Evolutionary conservation across 2,329 filamentous ascomycete genomes (phyloP), one percentile per base, ranked within the genome.

Genomic region (Alternaria atra): DNA sequence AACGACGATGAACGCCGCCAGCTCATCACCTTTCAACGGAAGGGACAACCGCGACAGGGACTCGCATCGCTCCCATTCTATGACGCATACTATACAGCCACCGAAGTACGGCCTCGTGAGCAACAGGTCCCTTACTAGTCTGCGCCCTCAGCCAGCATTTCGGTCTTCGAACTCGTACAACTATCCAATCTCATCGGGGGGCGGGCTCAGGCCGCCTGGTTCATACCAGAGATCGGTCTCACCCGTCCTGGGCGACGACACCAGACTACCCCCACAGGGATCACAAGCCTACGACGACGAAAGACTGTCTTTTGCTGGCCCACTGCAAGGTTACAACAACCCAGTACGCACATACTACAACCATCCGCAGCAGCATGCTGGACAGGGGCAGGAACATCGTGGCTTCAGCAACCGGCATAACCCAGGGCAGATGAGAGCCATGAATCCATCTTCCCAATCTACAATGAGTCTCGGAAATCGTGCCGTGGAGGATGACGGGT

Each of bases 101-200:
- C 64, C 67, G 15, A 35, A 17, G 15, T 75, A 73, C 46, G 75
- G 68, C 46, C 68, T 83, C 52, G 77, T 80, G 6, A 79, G 75
- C 63, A 79, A 81, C 63, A 77, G 78, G 23, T 84, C 83, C 10
- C 72, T 79, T n/a, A 76, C 77, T 17, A 84, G 80, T 65, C 67
- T 84, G 43, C 79, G 82, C 59, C 76, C 80, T 47, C 80, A 80
- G 23, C 65, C 65, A 25, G 61, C 72, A 50, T 76, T 70, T 47
- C 75, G 79, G 32, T 72, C 76, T 12, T 72, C 73, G 47, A 80
- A 77, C 27, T 78, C 80, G 20, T 82, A 80, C 66, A 71, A 71
- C 6, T 82, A 83, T 63, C 80, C 80, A 2, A 77, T 30, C 25
- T 34, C 40, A 12, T 35, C 44, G n/a, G 40, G 53, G 17, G 34